These are phyloP conservation scores for Ceratocystis huliohia DNA, from an alignment of 2,329 filamentous ascomycete species.

Conservation along the genomic window DNA sequence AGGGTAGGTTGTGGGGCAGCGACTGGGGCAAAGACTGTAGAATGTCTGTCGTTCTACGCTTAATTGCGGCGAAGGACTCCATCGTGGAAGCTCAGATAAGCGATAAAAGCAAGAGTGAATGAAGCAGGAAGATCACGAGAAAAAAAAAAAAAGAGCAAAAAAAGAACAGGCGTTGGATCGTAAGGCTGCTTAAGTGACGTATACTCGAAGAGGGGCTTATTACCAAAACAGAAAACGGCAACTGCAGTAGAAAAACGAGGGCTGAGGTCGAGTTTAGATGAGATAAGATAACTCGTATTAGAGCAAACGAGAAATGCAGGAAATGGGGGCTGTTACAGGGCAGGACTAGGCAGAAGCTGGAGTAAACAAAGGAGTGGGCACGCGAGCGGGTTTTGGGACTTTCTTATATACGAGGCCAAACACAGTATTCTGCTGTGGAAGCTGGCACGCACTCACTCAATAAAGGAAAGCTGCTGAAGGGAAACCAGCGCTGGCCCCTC, in stretches of 20 bases:
- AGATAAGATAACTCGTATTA: background rate
- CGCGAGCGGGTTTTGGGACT: no score
- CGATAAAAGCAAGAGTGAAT: background rate
- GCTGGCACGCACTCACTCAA: background rate
- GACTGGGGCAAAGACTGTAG: slow-evolving; percentile 37
- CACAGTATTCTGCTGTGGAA: background rate
- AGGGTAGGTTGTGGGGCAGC: slow-evolving; percentile 36
- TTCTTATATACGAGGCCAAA: background rate
- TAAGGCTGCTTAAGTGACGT: background rate
- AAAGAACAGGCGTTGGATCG: background rate
- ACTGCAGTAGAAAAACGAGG: background rate
- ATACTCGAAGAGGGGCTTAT: background rate
- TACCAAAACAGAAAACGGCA: background rate
- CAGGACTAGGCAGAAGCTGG: background rate
- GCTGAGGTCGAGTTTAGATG: background rate
- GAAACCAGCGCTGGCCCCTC: background rate
- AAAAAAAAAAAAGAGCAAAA: background rate
- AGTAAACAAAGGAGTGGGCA: background rate
- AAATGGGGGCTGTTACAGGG: background rate
- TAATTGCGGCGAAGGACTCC: slow-evolving; percentile 42
- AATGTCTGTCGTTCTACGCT: slow-evolving; percentile 43
- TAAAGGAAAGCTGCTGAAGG: background rate
- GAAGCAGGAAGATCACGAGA: background rate
- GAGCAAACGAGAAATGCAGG: background rate
- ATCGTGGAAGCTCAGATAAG: slow-evolving; percentile 26